Percentiles rank a stretch among this genome's conserved stretches.
Evolutionary conservation across 129 eudicot genomes (phyloP).

Genomic region (Flaveria ramosissima): DNA sequence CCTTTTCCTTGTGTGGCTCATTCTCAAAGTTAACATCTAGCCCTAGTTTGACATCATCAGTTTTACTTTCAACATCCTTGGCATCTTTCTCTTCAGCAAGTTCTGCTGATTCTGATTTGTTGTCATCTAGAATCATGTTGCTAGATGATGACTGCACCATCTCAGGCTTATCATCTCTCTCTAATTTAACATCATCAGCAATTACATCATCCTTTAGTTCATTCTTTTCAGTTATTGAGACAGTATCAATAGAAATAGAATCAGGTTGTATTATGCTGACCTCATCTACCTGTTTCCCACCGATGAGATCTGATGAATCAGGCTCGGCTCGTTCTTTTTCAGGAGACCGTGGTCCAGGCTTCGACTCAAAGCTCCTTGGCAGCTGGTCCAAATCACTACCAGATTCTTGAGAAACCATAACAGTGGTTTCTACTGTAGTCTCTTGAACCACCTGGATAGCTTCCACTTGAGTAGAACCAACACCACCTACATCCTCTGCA

Average conservation of each 20-base stretch:
- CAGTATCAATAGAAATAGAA: slow-evolving; percentile 79
- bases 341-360: slow-evolving; percentile 28
- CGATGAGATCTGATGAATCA: slow-evolving; percentile 42
- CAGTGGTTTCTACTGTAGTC: slow-evolving; percentile 41
- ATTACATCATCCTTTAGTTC: slow-evolving; percentile 75
- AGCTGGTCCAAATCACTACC: slow-evolving; percentile 30
- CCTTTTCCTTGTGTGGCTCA: slow-evolving; percentile 47
- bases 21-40: slow-evolving; percentile 8
- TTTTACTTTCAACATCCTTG: slow-evolving; percentile 30
- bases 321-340: slow-evolving; percentile 32
- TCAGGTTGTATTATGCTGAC: slow-evolving; percentile 83
- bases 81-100: slow-evolving; percentile 47
- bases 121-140: slow-evolving; percentile 43
- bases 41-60: slow-evolving; percentile 6
- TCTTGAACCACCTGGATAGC: slow-evolving; percentile 25
- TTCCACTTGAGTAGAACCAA: slow-evolving; percentile 35
- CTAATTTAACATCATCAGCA: slow-evolving; percentile 89
- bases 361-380: slow-evolving; percentile 41
- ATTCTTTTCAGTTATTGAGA: slow-evolving; percentile 66
- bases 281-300: slow-evolving; percentile 76
- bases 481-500: slow-evolving; percentile 34
- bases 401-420: slow-evolving; percentile 30
- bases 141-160: slow-evolving; percentile 52
- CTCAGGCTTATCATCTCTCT: slow-evolving; percentile 69
- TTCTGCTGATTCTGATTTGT: slow-evolving; percentile 47